These are phyloP conservation scores for Phyllostachys edulis DNA, from an alignment of 176 grass and related monocot species.

Conservation along the genomic window DNA sequence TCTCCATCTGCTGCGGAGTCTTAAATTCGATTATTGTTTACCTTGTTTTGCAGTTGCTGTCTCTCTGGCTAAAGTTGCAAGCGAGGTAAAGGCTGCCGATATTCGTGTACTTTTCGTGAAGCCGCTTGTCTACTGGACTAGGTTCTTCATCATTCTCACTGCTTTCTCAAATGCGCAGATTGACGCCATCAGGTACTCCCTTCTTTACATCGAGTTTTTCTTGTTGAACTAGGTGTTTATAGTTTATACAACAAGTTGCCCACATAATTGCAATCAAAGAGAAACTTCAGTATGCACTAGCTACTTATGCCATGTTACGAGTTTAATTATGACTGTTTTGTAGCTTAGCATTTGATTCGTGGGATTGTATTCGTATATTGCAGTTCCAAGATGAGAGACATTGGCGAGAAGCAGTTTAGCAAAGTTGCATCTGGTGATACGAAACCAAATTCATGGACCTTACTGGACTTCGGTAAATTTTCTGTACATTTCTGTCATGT, in stretches of 20 bases:
- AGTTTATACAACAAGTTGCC: neutral
- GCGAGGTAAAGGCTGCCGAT: slow-evolving; percentile 86
- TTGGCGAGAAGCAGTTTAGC: slow-evolving; percentile 80
- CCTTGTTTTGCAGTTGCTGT: slow-evolving; percentile 60
- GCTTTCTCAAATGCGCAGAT: slow-evolving; percentile 96
- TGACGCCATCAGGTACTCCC: slow-evolving; percentile 76
- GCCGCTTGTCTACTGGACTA: slow-evolving; percentile 94
- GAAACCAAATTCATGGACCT: slow-evolving; percentile 92
- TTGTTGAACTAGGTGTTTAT: neutral
- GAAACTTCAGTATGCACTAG: neutral
- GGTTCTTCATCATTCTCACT: slow-evolving; percentile 92
- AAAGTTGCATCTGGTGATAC: slow-evolving; percentile 84
- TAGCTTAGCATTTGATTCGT: neutral
- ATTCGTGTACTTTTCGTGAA: slow-evolving; percentile 82
- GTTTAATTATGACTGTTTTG: neutral
- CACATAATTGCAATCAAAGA: neutral
- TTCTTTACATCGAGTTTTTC: neutral
- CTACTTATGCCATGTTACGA: neutral
- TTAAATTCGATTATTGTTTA: neutral
- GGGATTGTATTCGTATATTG: slow-evolving; percentile 8
- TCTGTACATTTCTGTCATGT: neutral
- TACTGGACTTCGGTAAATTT: slow-evolving; percentile 80
- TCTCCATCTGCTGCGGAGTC: neutral
- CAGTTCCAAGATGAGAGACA: slow-evolving; percentile 88
- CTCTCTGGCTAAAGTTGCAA: slow-evolving; percentile 78